Conservation (phyloP, 139 green algal genomes). For the Gonium pectorale region DNA sequence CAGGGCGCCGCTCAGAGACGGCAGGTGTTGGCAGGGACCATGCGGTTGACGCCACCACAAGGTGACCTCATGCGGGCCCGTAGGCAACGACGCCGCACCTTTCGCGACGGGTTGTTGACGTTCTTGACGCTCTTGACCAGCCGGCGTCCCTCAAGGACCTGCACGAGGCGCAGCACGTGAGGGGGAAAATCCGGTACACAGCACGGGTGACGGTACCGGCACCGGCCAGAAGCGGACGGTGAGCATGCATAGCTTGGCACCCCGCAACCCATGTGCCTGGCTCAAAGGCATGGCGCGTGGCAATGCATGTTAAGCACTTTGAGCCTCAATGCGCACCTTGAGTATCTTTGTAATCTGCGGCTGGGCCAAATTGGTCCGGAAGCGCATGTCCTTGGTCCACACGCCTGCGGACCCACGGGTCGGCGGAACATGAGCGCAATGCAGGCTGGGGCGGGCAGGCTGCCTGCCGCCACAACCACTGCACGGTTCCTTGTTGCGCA, state of each 20-base stretch:
- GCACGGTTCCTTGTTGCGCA: no score
- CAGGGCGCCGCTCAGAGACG: no score
- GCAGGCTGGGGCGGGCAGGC: no score
- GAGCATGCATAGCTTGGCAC: no score
- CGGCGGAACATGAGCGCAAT: no score
- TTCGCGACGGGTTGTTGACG: conserved; percentile 81
- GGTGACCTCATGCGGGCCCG: not conserved
- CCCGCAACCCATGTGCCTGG: not conserved
- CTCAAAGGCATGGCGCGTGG: no score
- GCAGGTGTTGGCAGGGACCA: not conserved
- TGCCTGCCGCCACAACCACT: no score
- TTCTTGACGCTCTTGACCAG: conserved; percentile 94
- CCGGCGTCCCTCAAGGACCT: conserved; percentile 77
- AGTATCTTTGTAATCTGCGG: conserved; percentile 93
- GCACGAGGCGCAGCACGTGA: not conserved
- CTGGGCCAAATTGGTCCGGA: conserved; percentile 89
- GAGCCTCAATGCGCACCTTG: no score
- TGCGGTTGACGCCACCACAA: not conserved
- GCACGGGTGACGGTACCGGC: no score
- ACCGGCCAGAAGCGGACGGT: no score
- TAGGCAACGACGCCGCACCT: conserved; percentile 57
- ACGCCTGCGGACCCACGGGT: conserved; percentile 75
- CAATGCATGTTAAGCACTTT: no score
- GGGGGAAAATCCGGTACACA: no score
- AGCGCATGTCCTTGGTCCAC: conserved; percentile 94